Evolutionary conservation across 345 rosid species (phyloP), one percentile per base, ranked within the genome.

Genomic region (Corymbia maculata): DNA sequence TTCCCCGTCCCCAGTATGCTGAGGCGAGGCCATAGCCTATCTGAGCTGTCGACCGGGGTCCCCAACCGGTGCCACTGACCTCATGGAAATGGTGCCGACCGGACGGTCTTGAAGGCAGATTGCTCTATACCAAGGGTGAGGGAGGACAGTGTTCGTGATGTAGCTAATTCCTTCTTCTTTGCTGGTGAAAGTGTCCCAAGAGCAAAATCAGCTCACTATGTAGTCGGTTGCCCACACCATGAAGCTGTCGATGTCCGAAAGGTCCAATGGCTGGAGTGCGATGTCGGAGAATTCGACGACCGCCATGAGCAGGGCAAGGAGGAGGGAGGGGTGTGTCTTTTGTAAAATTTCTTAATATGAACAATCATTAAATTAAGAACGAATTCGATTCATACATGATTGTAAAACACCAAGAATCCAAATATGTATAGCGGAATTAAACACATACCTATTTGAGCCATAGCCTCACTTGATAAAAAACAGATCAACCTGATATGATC

Each of bases 101-200:
- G 97, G 93, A 85, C 90, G 88, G 87, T 89, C 90, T 52, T 92
- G 87, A 13, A 93, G 79, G 92, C 98, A 95, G 32, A 97, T 94
- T 17, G 96, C 96, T 89, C 88, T 90, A 70, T 89, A 88, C 95
- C 96, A 95, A n/a, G 98, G 96, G 86, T 95, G 99, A 55, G 91
- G 89, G 28, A 90, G 12, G 47, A 91, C 90, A 6, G 17, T 22
- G 80, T 90, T 85, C 32, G 79, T 90, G 64, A 97, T 92, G 87
- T 70, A 92, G 28, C 88, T 85, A 42, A 94, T 75, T n/a, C 87
- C 96, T 0, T 87, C 94, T 88, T 95, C 95, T 91, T 86, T 93
- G 93, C 89, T 88, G 1, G 87, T 89, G 92, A 87, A 93, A 57
- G 99, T 92, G 51, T 94, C 95, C 92, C 93, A 93, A 4, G 92